These are phyloP conservation scores for Solanum paucissectum DNA, from an alignment of 257 asterid species.

Conservation along the genomic window DNA sequence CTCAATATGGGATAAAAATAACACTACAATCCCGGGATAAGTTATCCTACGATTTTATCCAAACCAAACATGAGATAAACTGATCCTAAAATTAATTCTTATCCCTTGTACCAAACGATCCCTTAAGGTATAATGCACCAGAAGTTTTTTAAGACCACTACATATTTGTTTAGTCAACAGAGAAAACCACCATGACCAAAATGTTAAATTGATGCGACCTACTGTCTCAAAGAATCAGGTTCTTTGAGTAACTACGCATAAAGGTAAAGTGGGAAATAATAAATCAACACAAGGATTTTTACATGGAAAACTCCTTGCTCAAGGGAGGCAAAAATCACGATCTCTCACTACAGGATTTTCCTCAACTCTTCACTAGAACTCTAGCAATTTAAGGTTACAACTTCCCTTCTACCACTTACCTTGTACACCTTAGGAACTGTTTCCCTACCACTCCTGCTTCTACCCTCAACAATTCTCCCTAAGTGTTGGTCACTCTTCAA, in stretches of 20 bases:
- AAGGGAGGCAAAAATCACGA: background rate
- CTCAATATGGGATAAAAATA: no score
- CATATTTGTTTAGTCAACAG: background rate
- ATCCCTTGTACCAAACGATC: no score
- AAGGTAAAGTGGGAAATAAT: background rate
- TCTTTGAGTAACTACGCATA: background rate
- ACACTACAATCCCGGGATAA: no score
- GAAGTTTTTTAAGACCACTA: background rate
- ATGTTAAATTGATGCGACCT: background rate
- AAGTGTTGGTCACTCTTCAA: background rate
- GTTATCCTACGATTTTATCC: no score
- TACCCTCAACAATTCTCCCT: no score
- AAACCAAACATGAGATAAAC: no score
- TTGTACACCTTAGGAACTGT: background rate
- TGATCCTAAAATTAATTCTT: no score
- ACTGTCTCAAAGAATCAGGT: background rate
- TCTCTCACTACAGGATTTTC: background rate
- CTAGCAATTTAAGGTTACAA: background rate
- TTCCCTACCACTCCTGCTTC: no score
- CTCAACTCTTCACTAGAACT: background rate
- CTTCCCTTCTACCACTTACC: no score
- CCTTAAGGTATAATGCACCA: background rate
- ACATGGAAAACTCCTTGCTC: background rate
- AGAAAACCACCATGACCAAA: background rate
- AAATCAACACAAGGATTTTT: background rate